Base-by-base conservation (phyloP, 768 basidiomycete genomes). In the Coprinopsis marcescibilis region DNA sequence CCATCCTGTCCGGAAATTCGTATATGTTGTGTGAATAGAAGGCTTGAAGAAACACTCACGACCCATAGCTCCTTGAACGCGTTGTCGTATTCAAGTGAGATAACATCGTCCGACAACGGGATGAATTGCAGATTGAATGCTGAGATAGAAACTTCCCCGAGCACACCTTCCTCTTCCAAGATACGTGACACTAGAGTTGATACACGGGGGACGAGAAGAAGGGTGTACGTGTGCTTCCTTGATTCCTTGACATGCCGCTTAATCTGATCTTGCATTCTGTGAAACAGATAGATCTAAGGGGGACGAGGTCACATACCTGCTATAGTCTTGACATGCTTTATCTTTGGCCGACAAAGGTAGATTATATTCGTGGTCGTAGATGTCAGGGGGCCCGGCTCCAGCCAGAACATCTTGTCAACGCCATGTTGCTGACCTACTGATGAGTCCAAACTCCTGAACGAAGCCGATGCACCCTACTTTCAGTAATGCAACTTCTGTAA, bases 351-450 rank as follows among this genome's bases (percentile, higher is more conserved):
- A 63, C 89, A 95, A 7, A 99, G 77, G 66, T 97, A 99, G 15
- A 99, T 80, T 49, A 98, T 81, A 56, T 94, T 94, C 26, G 86
- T 77, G 4, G 94, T 93, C 2, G 81, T 76, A 2, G 89, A 85
- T 11, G 80, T 75, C 37, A 98, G 67, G 7, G 89, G 83, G 14
- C 94, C 94, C 10, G 85, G 65, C 65, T 98, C 96, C 19, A 99
- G 80, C 95, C 96, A 99, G 68, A 94, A 96, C 89, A 99, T 95
- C 73, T 96, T 96, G 70, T 97, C 94, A 2, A 99, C 91, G 4
- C 92, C 94, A 81, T 98, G 94, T 60, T 98, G 89, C 95, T 98
- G 55, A 46, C 19, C 23, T 37, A 13, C 35, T 43, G 12, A 46
- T 40, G 26, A 30, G 24, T 33, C 21, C 20, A 33, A 30, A 26